Base-by-base conservation (phyloP, 2,329 filamentous ascomycete genomes). In the Lecanicillium sp. region DNA sequence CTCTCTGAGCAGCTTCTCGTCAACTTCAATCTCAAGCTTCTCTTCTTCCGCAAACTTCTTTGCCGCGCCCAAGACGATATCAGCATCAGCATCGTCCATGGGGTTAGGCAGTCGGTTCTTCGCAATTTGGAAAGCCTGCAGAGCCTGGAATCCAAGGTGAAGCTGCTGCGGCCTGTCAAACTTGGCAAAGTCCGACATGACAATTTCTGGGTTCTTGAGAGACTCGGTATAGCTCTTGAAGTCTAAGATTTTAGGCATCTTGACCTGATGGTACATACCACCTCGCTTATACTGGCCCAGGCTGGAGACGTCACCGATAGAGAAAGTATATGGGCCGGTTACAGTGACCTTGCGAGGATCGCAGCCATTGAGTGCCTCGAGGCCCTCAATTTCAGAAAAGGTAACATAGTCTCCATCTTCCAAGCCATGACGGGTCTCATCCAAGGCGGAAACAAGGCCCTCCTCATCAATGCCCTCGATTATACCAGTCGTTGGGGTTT, bases 381-480 rank as follows among this genome's bases (percentile, higher is more conserved):
- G 87, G 17, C 92, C 92, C 66, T 92, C 80, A 17, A 98, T 60
- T 59, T 98, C 92, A 3, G 86, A 82, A 60, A 98, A 98, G 8
- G 87, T 95, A 40, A 98, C 88, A 58, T 82, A 95, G 59, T 98
- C 92, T 17, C 90, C 92, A 69, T 98, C 92, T 61, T 96, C 88
- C 29, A 98, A 71, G 5, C 92, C 92, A 60, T 98, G 92, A 40
- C 92, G 78, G 9, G 88, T 92, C 68, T 98, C 92, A 50, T 98
- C 92, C 19, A 96, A 71, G 9, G 89, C 88, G 11, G 90, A 95
- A 4, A 98, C 90, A 35, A 96, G 59, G 15, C 92, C 92, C 32
- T 92, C 85, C 45, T 92, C 84, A 52, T 94, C 80, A 50, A 98
- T 92, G 39, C 76, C 84, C 31, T 90, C 90, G 39, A 98, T 75